A percentile compares a stretch with the other conserved stretches of the same genome.
These are phyloP conservation scores for Torrubiella hemipterigena DNA, from an alignment of 2,329 filamentous ascomycete genomes.

Conservation along the genomic window DNA sequence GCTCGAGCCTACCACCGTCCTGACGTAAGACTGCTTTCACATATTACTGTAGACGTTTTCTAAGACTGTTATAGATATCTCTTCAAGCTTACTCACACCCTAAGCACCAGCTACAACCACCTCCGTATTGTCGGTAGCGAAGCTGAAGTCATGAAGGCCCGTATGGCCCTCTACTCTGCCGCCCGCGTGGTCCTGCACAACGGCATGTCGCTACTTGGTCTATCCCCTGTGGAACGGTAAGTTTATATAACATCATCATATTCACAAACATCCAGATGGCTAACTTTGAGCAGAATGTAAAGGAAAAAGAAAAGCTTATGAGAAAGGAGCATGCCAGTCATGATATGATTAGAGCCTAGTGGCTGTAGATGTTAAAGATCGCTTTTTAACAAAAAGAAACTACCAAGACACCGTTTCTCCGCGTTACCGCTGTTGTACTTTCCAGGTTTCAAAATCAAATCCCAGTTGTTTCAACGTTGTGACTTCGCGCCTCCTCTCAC, in stretches of 20 bases:
- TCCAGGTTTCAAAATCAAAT: constrained; percentile 22
- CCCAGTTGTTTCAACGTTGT: constrained; percentile 23
- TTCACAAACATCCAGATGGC: neutral
- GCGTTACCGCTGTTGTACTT: constrained; percentile 9
- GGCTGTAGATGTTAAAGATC: too few species aligned
- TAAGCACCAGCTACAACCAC: constrained; percentile 73
- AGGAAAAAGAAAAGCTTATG: neutral
- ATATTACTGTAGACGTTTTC: neutral
- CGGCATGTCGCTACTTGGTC: constrained; percentile 70
- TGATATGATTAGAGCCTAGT: too few species aligned
- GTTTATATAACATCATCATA: constrained; percentile 4
- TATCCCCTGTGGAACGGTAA: constrained; percentile 58
- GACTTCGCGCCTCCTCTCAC: constrained; percentile 20
- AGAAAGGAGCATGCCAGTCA: too few species aligned
- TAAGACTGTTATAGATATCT: constrained; percentile 43
- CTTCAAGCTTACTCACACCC: constrained; percentile 74
- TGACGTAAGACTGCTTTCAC: constrained; percentile 16
- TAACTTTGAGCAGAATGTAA: constrained; percentile 4
- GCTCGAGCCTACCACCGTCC: constrained; percentile 52
- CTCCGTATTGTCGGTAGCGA: constrained; percentile 74
- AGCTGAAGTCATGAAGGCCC: constrained; percentile 49
- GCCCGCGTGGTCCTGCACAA: constrained; percentile 67
- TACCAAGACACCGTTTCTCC: too few species aligned
- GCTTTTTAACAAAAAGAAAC: too few species aligned
- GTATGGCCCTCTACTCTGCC: constrained; percentile 68